phyloP scores from a whole-genome alignment of 176 grass and related monocot genomes.

The Bromus sterilis region DNA sequence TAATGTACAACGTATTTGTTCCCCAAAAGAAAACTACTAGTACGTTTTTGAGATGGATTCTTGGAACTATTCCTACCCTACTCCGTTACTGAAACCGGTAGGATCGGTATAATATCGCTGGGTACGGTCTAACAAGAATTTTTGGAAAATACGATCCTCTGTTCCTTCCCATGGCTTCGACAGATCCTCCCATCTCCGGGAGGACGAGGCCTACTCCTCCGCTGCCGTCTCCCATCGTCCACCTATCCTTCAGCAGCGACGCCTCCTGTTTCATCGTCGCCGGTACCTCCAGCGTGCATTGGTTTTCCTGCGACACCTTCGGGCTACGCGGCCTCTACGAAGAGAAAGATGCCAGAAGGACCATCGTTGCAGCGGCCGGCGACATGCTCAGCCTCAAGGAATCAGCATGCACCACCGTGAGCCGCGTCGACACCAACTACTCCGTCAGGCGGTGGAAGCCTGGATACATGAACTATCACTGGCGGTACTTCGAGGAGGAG shows the following conservation, averaged over 20 bases:
- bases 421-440: not conserved
- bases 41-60: no score
- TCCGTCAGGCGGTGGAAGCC: constrained; percentile 11
- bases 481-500: not conserved
- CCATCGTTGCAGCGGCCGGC: not conserved
- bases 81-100: no score
- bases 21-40: no score
- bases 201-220: constrained; percentile 4
- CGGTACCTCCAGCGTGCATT: constrained; percentile 32
- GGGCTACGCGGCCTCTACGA: constrained; percentile 33
- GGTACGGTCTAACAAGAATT: no score
- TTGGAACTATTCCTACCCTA: no score
- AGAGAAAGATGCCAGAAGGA: constrained; percentile 11
- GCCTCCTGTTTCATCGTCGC: constrained; percentile 39
- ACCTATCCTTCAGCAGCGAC: constrained; percentile 56
- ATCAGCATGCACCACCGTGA: constrained; percentile 8
- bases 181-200: not conserved
- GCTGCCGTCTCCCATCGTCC: constrained; percentile 7
- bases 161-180: not conserved
- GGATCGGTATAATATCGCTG: no score
- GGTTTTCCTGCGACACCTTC: constrained; percentile 53
- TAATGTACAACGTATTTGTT: no score
- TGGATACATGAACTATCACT: constrained; percentile 15
- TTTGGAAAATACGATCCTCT: not conserved
- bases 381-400: constrained; percentile 19